Conservation (phyloP, 2,329 filamentous ascomycete genomes). For the Harringtonia lauricola region DNA sequence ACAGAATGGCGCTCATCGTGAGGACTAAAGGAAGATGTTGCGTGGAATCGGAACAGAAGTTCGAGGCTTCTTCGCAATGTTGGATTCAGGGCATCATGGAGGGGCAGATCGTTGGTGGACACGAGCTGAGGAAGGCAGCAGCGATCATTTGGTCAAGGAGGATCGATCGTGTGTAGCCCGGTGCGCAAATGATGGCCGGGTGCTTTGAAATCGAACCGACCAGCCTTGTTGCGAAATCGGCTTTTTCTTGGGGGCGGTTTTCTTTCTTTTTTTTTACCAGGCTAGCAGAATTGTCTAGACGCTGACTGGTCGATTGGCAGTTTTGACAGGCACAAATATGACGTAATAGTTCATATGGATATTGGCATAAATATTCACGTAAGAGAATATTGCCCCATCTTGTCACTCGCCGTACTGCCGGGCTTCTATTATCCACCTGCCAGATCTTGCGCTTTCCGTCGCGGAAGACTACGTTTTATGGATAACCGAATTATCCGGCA, state of each 20-base stretch:
- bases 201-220: slow-evolving; percentile 8
- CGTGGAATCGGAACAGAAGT: background rate
- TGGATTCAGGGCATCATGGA: background rate
- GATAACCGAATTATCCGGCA: too few species aligned
- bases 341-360: too few species aligned
- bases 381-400: too few species aligned
- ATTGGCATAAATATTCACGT: too few species aligned
- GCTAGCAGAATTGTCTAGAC: slow-evolving; percentile 1
- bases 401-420: too few species aligned
- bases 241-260: background rate
- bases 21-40: background rate
- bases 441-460: too few species aligned
- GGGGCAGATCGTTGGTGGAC: too few species aligned
- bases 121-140: too few species aligned
- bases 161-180: background rate
- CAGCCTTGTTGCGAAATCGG: slow-evolving; percentile 7
- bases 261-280: background rate
- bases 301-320: slow-evolving; percentile 5
- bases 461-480: too few species aligned
- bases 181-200: background rate
- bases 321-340: too few species aligned
- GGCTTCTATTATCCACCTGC: too few species aligned
- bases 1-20: slow-evolving; percentile 90
- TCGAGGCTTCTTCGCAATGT: background rate
- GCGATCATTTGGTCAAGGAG: background rate